These are phyloP conservation scores for Eucalyptus coolabah DNA, from an alignment of 345 rosid species.

Conservation along the genomic window DNA sequence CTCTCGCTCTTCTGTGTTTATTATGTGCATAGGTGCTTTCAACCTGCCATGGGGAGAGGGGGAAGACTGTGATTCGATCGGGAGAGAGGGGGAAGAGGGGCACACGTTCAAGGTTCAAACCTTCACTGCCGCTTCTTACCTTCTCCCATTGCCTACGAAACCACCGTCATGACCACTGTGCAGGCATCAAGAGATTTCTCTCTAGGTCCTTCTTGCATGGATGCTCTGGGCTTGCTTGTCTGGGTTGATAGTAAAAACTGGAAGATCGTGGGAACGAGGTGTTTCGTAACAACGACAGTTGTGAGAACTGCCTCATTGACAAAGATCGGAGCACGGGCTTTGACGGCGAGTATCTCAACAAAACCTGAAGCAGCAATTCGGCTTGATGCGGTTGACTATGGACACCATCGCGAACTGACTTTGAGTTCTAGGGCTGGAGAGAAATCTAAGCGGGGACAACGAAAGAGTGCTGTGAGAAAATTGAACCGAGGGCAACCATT, in stretches of 20 bases:
- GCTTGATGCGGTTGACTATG: neutral
- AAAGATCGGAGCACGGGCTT: neutral
- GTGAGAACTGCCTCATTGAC: neutral
- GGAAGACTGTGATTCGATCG: neutral
- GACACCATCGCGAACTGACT: neutral
- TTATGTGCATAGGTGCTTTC: no score
- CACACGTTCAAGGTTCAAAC: neutral
- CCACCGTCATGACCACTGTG: neutral
- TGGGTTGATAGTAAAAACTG: neutral
- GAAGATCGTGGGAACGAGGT: neutral
- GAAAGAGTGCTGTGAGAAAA: neutral
- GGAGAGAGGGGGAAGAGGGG: neutral
- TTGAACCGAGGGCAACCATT: neutral
- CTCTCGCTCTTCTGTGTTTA: no score
- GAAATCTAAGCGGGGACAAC: neutral
- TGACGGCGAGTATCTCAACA: neutral
- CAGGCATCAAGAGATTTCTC: neutral
- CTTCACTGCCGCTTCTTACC: neutral
- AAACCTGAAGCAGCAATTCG: neutral
- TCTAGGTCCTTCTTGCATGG: neutral
- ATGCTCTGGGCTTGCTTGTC: no score
- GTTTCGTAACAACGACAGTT: neutral
- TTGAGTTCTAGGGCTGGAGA: neutral
- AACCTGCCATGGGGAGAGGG: neutral
- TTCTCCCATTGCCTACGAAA: neutral